These are phyloP conservation scores for Claviceps paspali DNA, from an alignment of 2,329 filamentous ascomycete genomes.

Conservation along the genomic window DNA sequence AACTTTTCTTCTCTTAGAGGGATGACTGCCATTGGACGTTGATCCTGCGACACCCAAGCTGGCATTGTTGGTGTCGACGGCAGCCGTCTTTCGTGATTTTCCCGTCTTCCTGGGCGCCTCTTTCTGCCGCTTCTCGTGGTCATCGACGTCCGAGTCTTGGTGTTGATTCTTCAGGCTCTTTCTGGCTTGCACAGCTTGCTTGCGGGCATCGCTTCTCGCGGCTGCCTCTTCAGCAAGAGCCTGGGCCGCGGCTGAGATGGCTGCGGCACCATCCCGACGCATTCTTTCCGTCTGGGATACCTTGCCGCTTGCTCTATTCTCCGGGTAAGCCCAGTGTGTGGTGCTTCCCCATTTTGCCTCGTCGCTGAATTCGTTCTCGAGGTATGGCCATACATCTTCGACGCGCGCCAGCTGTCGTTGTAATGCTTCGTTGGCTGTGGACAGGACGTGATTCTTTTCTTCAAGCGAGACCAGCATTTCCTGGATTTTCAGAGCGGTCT, in stretches of 20 bases:
- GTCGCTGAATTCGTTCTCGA: constrained; percentile 82
- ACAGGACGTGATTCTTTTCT: constrained; percentile 94
- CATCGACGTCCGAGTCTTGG: constrained; percentile 68
- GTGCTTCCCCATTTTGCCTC: constrained; percentile 86
- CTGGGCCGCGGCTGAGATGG: constrained; percentile 62
- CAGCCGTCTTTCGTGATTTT: constrained; percentile 49
- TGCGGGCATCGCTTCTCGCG: constrained; percentile 67
- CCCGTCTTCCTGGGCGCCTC: constrained; percentile 45
- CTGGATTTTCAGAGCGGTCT: constrained; percentile 62
- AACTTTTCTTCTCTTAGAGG: constrained; percentile 65
- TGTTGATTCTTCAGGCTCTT: constrained; percentile 56
- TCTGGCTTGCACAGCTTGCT: constrained; percentile 65
- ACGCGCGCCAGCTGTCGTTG: constrained; percentile 72
- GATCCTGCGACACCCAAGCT: constrained; percentile 53
- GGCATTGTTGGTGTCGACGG: constrained; percentile 33
- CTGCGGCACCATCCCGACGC: constrained; percentile 62
- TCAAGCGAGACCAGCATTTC: constrained; percentile 84
- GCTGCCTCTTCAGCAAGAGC: constrained; percentile 72
- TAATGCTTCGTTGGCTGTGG: constrained; percentile 80
- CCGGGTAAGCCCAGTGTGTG: constrained; percentile 90
- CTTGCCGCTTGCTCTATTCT: constrained; percentile 52
- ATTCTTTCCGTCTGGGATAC: constrained; percentile 57
- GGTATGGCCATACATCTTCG: constrained; percentile 72
- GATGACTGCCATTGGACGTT: constrained; percentile 35
- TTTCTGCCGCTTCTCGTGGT: constrained; percentile 38